Evolutionary conservation across 768 basidiomycete genomes (phyloP).

Genomic region (Pleurotus ostreatus): DNA sequence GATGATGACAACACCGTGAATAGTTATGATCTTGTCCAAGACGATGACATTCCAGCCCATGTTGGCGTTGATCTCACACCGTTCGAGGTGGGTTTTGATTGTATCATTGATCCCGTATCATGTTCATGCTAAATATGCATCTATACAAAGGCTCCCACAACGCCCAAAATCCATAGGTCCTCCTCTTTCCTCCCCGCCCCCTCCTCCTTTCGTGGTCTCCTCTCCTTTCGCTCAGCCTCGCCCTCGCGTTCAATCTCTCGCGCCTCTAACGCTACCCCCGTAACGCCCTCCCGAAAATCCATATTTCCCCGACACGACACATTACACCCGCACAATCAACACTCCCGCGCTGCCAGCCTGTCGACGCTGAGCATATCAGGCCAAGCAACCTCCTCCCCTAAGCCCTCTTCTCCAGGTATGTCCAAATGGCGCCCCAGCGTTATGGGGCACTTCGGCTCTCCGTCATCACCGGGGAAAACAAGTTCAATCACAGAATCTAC

Average conservation of each 20-base stretch:
- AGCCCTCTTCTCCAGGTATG: slow-evolving; percentile 20
- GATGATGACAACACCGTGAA: slow-evolving; percentile 31
- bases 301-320: slow-evolving; percentile 35
- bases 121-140: slow-evolving; percentile 5
- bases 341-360: slow-evolving; percentile 48
- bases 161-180: slow-evolving; percentile 23
- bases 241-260: slow-evolving; percentile 29
- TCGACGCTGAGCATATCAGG: slow-evolving; percentile 33
- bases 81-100: slow-evolving; percentile 15
- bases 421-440: slow-evolving; percentile 65
- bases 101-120: slow-evolving; percentile 6
- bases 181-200: slow-evolving; percentile 15
- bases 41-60: slow-evolving; percentile 43
- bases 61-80: slow-evolving; percentile 2
- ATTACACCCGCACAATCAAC: slow-evolving; percentile 25
- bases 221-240: slow-evolving; percentile 40
- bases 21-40: slow-evolving; percentile 48
- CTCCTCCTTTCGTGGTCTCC: slow-evolving; percentile 38
- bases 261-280: slow-evolving; percentile 29
- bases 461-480: slow-evolving; percentile 41
- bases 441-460: slow-evolving; percentile 56
- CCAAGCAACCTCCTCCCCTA: slow-evolving; percentile 10
- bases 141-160: slow-evolving; percentile 25
- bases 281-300: slow-evolving; percentile 35
- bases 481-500: slow-evolving; percentile 31